These are phyloP conservation scores for Penicillium waksmanii DNA, from an alignment of 495 filamentous ascomycete genomes.

Conservation along the genomic window DNA sequence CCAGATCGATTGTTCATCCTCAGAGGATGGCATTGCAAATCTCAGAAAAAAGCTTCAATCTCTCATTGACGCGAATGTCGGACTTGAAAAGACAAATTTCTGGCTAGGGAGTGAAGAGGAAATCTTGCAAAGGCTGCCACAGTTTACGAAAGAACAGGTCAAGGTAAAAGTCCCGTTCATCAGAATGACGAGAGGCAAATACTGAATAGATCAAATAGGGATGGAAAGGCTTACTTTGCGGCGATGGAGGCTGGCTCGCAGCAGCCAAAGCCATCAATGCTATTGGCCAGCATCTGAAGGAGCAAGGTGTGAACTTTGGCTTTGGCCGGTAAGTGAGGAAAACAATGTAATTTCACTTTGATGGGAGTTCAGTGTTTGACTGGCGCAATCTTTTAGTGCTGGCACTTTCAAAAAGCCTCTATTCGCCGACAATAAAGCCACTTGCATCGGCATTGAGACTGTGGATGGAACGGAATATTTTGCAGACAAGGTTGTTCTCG, in stretches of 20 bases:
- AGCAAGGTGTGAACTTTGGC: constrained; percentile 21
- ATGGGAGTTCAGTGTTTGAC: not conserved
- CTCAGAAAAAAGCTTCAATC: constrained; percentile 19
- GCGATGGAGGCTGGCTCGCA: constrained; percentile 27
- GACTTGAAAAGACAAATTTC: constrained; percentile 23
- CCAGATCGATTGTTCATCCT: constrained; percentile 28
- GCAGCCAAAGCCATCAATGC: constrained; percentile 29
- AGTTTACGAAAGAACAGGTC: constrained; percentile 19
- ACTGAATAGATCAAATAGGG: constrained; percentile 9
- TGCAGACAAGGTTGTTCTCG: constrained; percentile 41
- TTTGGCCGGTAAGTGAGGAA: constrained; percentile 19
- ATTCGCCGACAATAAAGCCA: constrained; percentile 16
- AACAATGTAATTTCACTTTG: not conserved
- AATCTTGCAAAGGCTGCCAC: constrained; percentile 13
- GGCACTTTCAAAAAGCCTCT: constrained; percentile 23
- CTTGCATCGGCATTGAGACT: constrained; percentile 36
- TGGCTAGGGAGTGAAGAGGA: constrained; percentile 19
- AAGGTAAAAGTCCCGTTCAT: constrained; percentile 10
- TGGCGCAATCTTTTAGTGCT: constrained; percentile 10
- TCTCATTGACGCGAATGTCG: constrained; percentile 19
- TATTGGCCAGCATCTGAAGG: constrained; percentile 16
- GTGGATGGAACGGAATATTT: constrained; percentile 37
- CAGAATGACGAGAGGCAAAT: not conserved
- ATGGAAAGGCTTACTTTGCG: constrained; percentile 23
- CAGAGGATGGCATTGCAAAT: constrained; percentile 18